Conservation (phyloP, 2,329 filamentous ascomycete genomes). For the Seiridium cupressi region DNA sequence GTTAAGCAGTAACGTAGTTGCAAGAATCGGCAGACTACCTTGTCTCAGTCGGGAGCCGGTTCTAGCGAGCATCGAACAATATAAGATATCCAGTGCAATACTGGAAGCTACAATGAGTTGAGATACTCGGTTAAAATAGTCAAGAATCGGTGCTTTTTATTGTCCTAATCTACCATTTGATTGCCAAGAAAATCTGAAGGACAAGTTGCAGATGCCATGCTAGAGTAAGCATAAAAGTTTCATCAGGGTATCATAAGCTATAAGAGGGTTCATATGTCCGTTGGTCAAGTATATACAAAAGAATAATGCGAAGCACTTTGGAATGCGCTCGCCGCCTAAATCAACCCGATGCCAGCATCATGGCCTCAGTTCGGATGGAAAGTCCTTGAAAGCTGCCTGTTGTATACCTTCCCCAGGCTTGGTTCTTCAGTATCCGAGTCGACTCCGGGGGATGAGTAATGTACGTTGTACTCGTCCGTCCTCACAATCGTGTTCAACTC, state of each 20-base stretch:
- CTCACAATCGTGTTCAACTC: slow-evolving; percentile 2
- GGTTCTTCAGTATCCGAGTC: background rate
- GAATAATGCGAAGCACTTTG: background rate
- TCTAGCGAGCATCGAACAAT: no score
- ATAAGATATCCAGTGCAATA: no score
- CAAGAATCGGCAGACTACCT: no score
- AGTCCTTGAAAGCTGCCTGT: background rate
- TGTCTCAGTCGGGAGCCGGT: no score
- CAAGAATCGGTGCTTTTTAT: background rate
- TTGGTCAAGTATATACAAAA: background rate
- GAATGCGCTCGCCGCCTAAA: background rate
- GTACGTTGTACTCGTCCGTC: slow-evolving; percentile 5
- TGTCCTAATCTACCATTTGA: background rate
- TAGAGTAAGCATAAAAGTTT: background rate
- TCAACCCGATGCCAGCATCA: background rate
- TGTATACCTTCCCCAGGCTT: background rate
- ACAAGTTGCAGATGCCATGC: background rate
- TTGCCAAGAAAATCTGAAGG: background rate
- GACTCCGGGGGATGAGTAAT: background rate
- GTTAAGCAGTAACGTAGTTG: no score
- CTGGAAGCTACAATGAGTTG: no score
- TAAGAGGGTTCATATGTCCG: background rate
- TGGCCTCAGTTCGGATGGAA: background rate
- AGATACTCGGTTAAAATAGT: no score
- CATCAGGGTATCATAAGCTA: background rate